Conservation (phyloP, 83 land plant species). For the Picea engelmannii region DNA sequence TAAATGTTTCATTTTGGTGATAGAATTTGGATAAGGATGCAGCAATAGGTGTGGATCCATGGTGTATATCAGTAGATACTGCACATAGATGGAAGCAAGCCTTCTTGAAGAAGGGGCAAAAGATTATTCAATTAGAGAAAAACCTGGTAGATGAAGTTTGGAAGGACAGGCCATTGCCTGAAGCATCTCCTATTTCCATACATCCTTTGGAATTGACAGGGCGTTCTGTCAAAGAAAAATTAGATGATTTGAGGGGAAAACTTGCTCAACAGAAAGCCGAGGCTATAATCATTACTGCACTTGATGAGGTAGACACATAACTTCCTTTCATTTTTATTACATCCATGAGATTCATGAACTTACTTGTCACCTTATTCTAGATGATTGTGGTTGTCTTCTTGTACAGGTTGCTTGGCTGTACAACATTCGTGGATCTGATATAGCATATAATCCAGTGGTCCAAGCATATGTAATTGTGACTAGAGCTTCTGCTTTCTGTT, state of each 20-base stretch:
- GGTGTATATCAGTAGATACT: constrained; percentile 89
- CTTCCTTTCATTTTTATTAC: constrained; percentile 5
- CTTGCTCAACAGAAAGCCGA: constrained; percentile 68
- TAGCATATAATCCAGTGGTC: constrained; percentile 88
- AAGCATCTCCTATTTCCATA: constrained; percentile 51
- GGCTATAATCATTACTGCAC: constrained; percentile 75
- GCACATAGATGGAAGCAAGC: constrained; percentile 84
- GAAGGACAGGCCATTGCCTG: constrained; percentile 72
- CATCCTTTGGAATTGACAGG: constrained; percentile 90
- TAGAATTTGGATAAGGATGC: constrained; percentile 84
- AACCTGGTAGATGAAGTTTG: constrained; percentile 91
- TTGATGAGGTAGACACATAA: constrained; percentile 74
- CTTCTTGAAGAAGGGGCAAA: constrained; percentile 64
- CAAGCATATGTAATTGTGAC: constrained; percentile 92
- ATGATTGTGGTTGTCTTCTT: not conserved
- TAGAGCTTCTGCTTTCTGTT: constrained; percentile 64
- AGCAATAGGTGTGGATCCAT: constrained; percentile 83
- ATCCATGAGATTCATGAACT: too few relatives aligned
- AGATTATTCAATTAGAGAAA: constrained; percentile 56
- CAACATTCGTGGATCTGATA: constrained; percentile 91
- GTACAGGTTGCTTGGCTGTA: constrained; percentile 96
- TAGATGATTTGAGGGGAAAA: constrained; percentile 72
- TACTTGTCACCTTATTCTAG: not conserved
- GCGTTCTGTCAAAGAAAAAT: constrained; percentile 66
- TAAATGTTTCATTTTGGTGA: constrained; percentile 8